A percentile compares a stretch with the other conserved stretches of the same genome.
Conservation (phyloP, 1,139 yeast species). For the Taiozyma sp. region DNA sequence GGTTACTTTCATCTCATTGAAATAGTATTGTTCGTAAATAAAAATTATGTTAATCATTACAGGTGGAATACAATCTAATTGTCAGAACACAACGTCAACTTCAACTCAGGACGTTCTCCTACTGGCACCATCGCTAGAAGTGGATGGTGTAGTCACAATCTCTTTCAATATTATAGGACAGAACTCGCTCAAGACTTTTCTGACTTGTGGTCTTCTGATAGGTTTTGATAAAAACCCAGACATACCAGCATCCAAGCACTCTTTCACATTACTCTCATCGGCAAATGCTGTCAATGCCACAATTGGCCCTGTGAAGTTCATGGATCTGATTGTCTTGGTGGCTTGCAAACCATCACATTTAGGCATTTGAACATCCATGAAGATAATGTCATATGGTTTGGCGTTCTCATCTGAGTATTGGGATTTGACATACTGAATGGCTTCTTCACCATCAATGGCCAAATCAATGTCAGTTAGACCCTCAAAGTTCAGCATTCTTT, state of each 20-base stretch:
- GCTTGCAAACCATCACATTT: constrained; percentile 83
- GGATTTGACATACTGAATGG: constrained; percentile 40
- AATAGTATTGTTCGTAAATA: background rate
- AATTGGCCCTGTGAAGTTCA: constrained; percentile 68
- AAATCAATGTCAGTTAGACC: constrained; percentile 67
- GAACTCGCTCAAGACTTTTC: constrained; percentile 38
- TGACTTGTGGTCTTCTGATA: constrained; percentile 63
- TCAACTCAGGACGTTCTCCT: background rate
- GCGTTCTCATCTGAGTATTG: constrained; percentile 1
- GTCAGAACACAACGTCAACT: background rate
- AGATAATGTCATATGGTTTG: constrained; percentile 53
- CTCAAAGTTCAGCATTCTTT: constrained; percentile 76
- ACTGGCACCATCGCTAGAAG: background rate
- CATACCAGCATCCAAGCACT: constrained; percentile 82
- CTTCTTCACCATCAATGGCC: constrained; percentile 91
- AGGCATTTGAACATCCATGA: constrained; percentile 99
- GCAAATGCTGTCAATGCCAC: constrained; percentile 95
- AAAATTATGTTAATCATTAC: background rate
- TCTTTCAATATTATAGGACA: constrained; percentile 22
- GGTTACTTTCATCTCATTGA: constrained; percentile 32
- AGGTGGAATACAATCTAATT: background rate
- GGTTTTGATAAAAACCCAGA: constrained; percentile 87
- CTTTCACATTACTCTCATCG: constrained; percentile 77
- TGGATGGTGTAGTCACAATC: constrained; percentile 1
- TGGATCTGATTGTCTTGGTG: constrained; percentile 66